Evolutionary conservation across 2,329 filamentous ascomycete species (phyloP), one percentile per base, ranked within the genome.

Genomic region (Ceratocystis variospora): DNA sequence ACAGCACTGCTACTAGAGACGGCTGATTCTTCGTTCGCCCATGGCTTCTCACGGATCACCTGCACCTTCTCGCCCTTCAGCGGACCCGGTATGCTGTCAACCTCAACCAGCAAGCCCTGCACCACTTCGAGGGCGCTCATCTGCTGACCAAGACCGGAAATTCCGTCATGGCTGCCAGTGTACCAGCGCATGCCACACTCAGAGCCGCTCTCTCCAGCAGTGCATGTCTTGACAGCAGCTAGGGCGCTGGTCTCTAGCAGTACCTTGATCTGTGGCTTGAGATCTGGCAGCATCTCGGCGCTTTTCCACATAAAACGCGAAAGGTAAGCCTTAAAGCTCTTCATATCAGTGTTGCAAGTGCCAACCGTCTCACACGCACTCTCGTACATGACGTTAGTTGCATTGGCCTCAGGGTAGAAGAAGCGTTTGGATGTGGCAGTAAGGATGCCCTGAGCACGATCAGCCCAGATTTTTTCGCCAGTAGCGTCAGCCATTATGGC

Each of bases 291-390:
- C 75, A 86, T 77, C 63, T 79, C 72, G 44, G 82, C 78, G 2
- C 83, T 79, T 59, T 80, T 78, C 75, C 80, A 86, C 76, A 87
- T 81, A 76, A 85, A 87, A 65, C 85, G 83, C 31, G 84, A 78
- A 37, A 87, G 78, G 72, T 85, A 87, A 55, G 80, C 85, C 75
- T 89, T 90, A 80, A 86, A 87, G 7, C 82, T 83, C 70, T 79
- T 81, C 79, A 86, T 84, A 73, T 88, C 86, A 62, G 75, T 78
- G 72, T 83, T 81, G 74, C 87, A 90, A 0, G 72, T 77, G 64
- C 76, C 75, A 67, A 77, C 74, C 3, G 74, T 75, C 73, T 89
- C 87, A 76, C 87, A 89, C n/a, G 83, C 82, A 57, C 78, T 78
- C 74, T 89, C 86, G 71, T 78, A 84, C 81, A 89, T 84, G 74